A percentile compares a stretch with the other conserved stretches of the same genome.
These are phyloP conservation scores for Fusarium sp. DNA, from an alignment of 2,329 filamentous ascomycete genomes.

Conservation along the genomic window DNA sequence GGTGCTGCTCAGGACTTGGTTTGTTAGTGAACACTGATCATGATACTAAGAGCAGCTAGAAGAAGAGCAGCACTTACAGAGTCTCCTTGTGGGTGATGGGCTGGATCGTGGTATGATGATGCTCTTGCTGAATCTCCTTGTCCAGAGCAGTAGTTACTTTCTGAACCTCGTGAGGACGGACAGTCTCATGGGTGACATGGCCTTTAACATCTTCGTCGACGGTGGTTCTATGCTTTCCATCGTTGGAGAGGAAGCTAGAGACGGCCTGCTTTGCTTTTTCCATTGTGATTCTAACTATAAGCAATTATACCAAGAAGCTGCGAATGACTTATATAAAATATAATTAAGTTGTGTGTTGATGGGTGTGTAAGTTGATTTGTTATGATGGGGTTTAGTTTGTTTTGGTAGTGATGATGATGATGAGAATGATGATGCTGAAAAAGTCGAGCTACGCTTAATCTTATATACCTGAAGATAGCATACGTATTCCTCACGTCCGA, in stretches of 20 bases:
- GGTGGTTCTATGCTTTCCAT: slow-evolving; percentile 75
- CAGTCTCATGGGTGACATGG: slow-evolving; percentile 68
- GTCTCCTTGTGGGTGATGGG: slow-evolving; percentile 59
- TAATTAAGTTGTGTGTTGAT: neutral
- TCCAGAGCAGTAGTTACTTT: slow-evolving; percentile 71
- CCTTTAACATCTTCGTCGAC: slow-evolving; percentile 73
- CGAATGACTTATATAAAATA: neutral
- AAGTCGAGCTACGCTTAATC: slow-evolving; percentile 4
- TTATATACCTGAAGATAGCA: slow-evolving; percentile 30
- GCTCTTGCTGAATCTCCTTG: slow-evolving; percentile 76
- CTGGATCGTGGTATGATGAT: slow-evolving; percentile 77
- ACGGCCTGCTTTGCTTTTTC: slow-evolving; percentile 73
- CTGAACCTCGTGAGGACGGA: slow-evolving; percentile 71
- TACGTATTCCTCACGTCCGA: neutral
- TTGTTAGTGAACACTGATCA: neutral
- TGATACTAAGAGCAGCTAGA: neutral
- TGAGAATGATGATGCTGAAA: neutral
- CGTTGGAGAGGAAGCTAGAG: slow-evolving; percentile 67
- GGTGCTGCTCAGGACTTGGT: slow-evolving; percentile 68
- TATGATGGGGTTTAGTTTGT: neutral
- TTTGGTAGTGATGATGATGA: slow-evolving; percentile 1
- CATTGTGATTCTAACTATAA: slow-evolving; percentile 63
- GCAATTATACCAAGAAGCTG: too few relatives aligned
- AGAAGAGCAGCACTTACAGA: slow-evolving; percentile 54
- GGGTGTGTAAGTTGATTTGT: neutral